phyloP scores from a whole-genome alignment of 2,329 filamentous ascomycete species.

The Stagonosporopsis rhizophila region DNA sequence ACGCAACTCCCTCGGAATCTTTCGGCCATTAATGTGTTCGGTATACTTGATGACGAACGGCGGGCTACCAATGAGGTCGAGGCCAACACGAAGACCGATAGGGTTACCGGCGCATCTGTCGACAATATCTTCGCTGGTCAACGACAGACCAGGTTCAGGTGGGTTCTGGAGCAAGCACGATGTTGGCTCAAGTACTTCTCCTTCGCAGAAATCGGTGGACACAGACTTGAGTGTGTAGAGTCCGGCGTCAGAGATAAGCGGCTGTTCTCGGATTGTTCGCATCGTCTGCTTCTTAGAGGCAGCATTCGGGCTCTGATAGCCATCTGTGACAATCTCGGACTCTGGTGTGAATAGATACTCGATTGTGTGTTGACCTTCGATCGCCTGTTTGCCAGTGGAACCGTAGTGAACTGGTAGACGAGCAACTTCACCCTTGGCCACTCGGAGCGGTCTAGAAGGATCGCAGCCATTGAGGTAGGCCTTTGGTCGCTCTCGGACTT shows the following conservation, averaged over 20 bases:
- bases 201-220: constrained; percentile 79
- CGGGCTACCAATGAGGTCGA: constrained; percentile 90
- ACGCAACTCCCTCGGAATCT: constrained; percentile 60
- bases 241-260: constrained; percentile 76
- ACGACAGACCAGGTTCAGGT: constrained; percentile 78
- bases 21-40: constrained; percentile 66
- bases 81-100: constrained; percentile 84
- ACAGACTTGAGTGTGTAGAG: constrained; percentile 86
- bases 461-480: constrained; percentile 77
- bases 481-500: constrained; percentile 84
- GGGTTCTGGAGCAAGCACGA: constrained; percentile 94
- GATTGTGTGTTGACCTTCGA: constrained; percentile 73
- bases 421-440: constrained; percentile 74
- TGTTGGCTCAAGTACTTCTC: constrained; percentile 90
- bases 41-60: constrained; percentile 87
- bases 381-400: constrained; percentile 64
- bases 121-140: constrained; percentile 81
- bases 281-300: constrained; percentile 66
- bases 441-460: constrained; percentile 78
- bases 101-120: constrained; percentile 96
- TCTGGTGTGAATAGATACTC: constrained; percentile 84
- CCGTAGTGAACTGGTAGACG: constrained; percentile 75
- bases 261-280: constrained; percentile 67
- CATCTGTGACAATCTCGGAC: constrained; percentile 70
- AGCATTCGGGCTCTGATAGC: constrained; percentile 68